Evolutionary conservation across 2,329 filamentous ascomycete genomes (phyloP).

Genomic region (Xylaria digitata): DNA sequence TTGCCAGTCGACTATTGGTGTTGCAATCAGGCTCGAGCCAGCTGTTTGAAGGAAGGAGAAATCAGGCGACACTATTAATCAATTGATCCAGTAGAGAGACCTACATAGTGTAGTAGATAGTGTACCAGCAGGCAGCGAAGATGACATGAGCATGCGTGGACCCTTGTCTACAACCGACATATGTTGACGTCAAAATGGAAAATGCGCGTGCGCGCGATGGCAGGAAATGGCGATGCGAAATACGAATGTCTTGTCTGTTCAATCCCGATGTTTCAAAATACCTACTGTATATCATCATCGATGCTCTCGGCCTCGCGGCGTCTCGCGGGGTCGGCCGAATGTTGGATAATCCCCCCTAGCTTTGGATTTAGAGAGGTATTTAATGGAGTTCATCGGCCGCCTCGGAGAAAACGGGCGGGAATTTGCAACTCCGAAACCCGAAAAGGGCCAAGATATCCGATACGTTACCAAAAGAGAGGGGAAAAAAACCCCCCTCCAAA

Average conservation of each 20-base stretch:
- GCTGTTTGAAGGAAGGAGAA: background rate
- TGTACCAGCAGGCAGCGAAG: slow-evolving; percentile 10
- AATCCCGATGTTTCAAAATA: too few species aligned
- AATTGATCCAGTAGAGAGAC: slow-evolving; percentile 5
- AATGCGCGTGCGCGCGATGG: too few species aligned
- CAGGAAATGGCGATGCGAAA: too few species aligned
- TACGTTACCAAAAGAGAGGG: too few species aligned
- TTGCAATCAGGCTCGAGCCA: background rate
- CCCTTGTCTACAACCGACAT: too few species aligned
- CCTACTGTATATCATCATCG: too few species aligned
- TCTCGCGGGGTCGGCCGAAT: slow-evolving; percentile 1
- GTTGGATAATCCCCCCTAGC: background rate
- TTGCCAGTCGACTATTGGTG: background rate
- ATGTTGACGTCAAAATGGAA: background rate
- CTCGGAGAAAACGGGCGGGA: slow-evolving; percentile 12
- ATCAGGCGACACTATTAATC: slow-evolving; percentile 15
- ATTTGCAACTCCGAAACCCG: slow-evolving; percentile 17
- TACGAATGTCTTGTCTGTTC: too few species aligned
- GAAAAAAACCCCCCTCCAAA: too few species aligned
- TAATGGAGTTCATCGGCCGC: too few species aligned
- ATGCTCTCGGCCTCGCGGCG: background rate
- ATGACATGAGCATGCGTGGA: slow-evolving; percentile 8
- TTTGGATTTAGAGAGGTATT: background rate
- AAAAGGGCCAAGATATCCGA: slow-evolving; percentile 7
- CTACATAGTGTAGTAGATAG: background rate